These are phyloP conservation scores for Gardenia jasminoides DNA, from an alignment of 257 asterid genomes.

Conservation along the genomic window DNA sequence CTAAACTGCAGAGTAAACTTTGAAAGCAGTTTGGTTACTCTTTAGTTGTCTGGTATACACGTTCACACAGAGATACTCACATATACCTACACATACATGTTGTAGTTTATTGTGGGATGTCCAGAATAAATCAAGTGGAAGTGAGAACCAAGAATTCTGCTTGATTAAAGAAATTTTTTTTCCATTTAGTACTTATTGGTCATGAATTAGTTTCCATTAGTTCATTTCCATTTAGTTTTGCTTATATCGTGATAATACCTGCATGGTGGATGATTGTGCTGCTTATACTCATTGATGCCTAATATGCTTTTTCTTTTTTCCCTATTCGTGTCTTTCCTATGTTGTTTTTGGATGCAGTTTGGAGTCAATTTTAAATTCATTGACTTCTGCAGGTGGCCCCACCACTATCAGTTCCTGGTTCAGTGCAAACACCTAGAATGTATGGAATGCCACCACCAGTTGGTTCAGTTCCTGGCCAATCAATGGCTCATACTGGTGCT, in stretches of 20 bases:
- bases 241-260: not conserved
- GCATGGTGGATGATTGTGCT: not conserved
- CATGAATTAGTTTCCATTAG: not conserved
- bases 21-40: not conserved
- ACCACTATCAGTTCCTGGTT: constrained; percentile 64
- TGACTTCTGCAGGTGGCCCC: constrained; percentile 60
- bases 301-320: not conserved
- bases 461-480: constrained; percentile 50
- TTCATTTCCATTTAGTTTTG: not conserved
- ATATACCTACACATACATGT: no score
- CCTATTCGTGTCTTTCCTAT: not conserved
- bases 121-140: not conserved
- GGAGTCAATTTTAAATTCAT: constrained; percentile 26
- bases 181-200: not conserved
- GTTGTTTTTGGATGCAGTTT: constrained; percentile 1
- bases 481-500: constrained; percentile 61
- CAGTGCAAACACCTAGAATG: constrained; percentile 66
- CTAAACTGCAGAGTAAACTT: not conserved
- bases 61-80: not conserved
- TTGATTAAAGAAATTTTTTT: not conserved
- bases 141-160: not conserved
- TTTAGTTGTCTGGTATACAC: not conserved
- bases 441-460: constrained; percentile 76
- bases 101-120: not conserved
- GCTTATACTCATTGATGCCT: not conserved